These are phyloP conservation scores for Discostella pseudostelligera DNA, from an alignment of 108 stramenopile genomes.

Conservation along the genomic window DNA sequence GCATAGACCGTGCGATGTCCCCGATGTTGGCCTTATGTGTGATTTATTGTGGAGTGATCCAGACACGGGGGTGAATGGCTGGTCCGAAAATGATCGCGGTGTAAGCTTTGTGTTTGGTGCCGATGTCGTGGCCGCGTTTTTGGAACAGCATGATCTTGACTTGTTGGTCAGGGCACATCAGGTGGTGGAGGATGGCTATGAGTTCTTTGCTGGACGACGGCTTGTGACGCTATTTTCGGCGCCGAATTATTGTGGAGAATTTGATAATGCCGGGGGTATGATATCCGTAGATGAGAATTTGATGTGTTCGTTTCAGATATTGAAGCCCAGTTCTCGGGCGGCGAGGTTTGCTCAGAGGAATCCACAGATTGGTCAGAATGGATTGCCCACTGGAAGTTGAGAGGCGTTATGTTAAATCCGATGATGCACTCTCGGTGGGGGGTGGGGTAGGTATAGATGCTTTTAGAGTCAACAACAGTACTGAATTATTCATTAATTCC, in stretches of 20 bases:
- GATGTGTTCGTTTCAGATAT: slow-evolving; percentile 75
- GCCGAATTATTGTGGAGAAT: slow-evolving; percentile 87
- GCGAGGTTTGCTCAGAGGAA: slow-evolving; percentile 49
- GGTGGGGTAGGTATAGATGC: too few relatives aligned
- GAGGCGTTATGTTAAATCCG: background rate
- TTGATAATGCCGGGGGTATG: slow-evolving; percentile 86
- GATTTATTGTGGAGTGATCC: slow-evolving; percentile 96
- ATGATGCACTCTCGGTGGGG: too few relatives aligned
- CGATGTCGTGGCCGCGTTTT: slow-evolving; percentile 79
- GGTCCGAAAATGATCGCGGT: slow-evolving; percentile 96
- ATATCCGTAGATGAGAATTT: slow-evolving; percentile 72
- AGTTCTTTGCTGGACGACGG: slow-evolving; percentile 81
- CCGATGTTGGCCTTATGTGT: slow-evolving; percentile 91
- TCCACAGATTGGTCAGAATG: slow-evolving; percentile 24
- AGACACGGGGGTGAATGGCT: slow-evolving; percentile 70
- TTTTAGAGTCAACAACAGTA: background rate
- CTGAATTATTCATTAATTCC: background rate
- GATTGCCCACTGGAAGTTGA: slow-evolving; percentile 23
- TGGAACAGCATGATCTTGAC: slow-evolving; percentile 83
- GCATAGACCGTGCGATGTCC: slow-evolving; percentile 88
- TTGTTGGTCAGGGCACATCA: slow-evolving; percentile 94
- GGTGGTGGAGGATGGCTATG: slow-evolving; percentile 97
- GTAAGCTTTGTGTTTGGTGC: slow-evolving; percentile 93
- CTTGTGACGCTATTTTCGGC: slow-evolving; percentile 87
- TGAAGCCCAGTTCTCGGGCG: slow-evolving; percentile 49